phyloP scores from a whole-genome alignment of 1,284 basidiomycete genomes.

The Leccinum fallax region DNA sequence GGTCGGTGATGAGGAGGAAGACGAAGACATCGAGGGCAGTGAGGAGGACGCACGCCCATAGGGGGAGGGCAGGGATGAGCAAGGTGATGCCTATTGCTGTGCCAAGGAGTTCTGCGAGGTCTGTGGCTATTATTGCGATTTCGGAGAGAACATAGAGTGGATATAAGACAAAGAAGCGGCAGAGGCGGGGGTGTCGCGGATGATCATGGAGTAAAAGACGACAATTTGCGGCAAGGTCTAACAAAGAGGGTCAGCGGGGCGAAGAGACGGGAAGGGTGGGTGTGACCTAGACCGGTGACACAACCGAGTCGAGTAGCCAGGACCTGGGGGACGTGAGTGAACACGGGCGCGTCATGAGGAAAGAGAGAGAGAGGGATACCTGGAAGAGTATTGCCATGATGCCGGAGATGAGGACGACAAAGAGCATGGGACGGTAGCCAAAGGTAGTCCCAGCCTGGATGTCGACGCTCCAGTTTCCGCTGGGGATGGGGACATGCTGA shows the following conservation, averaged over 20 bases:
- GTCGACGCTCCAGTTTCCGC: conserved; percentile 79
- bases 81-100: conserved; percentile 65
- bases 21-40: conserved; percentile 86
- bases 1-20: conserved; percentile 66
- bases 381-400: conserved; percentile 83
- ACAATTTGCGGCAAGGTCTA: conserved; percentile 75
- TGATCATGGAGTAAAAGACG: conserved; percentile 71
- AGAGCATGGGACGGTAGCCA: conserved; percentile 81
- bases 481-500: conserved; percentile 22
- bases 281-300: conserved; percentile 65
- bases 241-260: background rate
- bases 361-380: conserved; percentile 37
- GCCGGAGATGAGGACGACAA: conserved; percentile 83
- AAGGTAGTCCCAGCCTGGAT: conserved; percentile 73
- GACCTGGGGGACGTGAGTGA: conserved; percentile 40
- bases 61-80: conserved; percentile 78
- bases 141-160: conserved; percentile 74
- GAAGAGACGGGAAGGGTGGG: background rate
- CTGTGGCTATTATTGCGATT: conserved; percentile 82
- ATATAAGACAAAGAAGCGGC: conserved; percentile 69
- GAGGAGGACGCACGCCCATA: conserved; percentile 83
- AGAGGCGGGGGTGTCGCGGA: conserved; percentile 59
- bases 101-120: conserved; percentile 79
- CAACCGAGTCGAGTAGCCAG: conserved; percentile 66
- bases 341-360: background rate